Percentiles rank a stretch among this genome's conserved stretches.
phyloP scores from a whole-genome alignment of 306 rosid genomes.

The Pueraria montana region DNA sequence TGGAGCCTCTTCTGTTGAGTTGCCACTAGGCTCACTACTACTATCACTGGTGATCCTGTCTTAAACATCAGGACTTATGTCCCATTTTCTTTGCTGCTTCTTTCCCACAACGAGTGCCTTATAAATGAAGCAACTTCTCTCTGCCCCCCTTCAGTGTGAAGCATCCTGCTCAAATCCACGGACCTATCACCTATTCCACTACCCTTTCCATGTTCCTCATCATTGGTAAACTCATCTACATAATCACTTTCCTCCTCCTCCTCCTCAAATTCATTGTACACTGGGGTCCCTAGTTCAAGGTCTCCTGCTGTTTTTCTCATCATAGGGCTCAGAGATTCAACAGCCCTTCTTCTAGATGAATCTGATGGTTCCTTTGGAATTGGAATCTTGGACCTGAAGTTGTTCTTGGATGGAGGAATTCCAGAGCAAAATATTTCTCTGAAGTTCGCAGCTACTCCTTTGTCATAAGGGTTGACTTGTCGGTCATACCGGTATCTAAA shows the following conservation, averaged over 20 bases:
- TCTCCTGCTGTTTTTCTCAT: constrained; percentile 56
- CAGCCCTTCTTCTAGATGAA: constrained; percentile 45
- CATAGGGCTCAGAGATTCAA: constrained; percentile 51
- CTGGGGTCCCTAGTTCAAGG: constrained; percentile 55
- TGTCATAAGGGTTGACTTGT: constrained; percentile 67
- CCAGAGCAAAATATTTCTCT: constrained; percentile 64
- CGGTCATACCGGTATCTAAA: constrained; percentile 75
- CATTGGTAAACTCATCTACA: constrained; percentile 44
- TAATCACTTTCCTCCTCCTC: constrained; percentile 43
- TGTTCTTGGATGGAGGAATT: constrained; percentile 74
- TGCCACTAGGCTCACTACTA: constrained; percentile 12
- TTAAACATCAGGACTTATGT: constrained; percentile 28
- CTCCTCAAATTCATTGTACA: constrained; percentile 50
- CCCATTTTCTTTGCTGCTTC: constrained; percentile 53
- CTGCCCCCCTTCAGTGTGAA: constrained; percentile 53
- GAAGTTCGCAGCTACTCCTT: constrained; percentile 63
- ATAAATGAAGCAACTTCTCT: constrained; percentile 45
- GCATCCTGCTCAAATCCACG: constrained; percentile 52
- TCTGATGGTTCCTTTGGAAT: constrained; percentile 53
- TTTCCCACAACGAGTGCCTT: constrained; percentile 46
- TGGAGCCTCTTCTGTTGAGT: constrained; percentile 27
- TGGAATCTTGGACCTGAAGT: constrained; percentile 66
- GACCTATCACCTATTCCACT: constrained; percentile 41
- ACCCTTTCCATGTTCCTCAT: constrained; percentile 51
- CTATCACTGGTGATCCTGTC: constrained; percentile 27